These are phyloP conservation scores for Noccaea bulbosa DNA, from an alignment of 345 rosid species.

Conservation along the genomic window DNA sequence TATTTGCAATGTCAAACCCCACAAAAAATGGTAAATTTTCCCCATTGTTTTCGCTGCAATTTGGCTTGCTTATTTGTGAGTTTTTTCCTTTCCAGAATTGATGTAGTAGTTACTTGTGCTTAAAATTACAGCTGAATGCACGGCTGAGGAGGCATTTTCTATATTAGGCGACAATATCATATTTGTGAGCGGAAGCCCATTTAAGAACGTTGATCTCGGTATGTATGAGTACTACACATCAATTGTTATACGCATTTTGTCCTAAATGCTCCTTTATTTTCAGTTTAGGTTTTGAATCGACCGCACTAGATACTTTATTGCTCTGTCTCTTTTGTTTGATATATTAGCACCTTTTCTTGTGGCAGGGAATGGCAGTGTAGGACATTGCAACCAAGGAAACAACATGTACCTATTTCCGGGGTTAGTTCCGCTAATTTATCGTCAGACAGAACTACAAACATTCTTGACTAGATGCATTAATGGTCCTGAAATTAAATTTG, in stretches of 20 bases:
- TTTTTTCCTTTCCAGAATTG: constrained; percentile 4
- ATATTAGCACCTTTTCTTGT: constrained; percentile 26
- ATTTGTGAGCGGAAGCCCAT: constrained; percentile 99
- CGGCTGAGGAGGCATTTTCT: constrained; percentile 91
- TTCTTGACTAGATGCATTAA: constrained; percentile 1
- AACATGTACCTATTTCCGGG: constrained; percentile 99
- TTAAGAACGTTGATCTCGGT: constrained; percentile 86
- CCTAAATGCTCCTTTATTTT: constrained; percentile 21
- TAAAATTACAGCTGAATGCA: constrained; percentile 81
- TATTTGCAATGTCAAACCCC: constrained; percentile 99
- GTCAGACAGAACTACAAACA: not conserved
- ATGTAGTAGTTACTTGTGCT: constrained; percentile 19
- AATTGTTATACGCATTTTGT: constrained; percentile 4
- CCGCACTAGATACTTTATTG: not conserved
- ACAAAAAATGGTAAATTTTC: constrained; percentile 73
- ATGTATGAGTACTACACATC: constrained; percentile 40
- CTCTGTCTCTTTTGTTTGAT: constrained; percentile 30
- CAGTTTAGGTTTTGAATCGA: constrained; percentile 1
- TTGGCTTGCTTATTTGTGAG: constrained; percentile 11
- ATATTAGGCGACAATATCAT: constrained; percentile 86
- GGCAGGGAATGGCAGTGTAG: constrained; percentile 76
- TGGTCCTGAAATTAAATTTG: not conserved
- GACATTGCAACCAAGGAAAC: constrained; percentile 97
- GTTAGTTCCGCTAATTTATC: constrained; percentile 50
- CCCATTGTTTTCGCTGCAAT: constrained; percentile 6